These are phyloP conservation scores for Knufia fluminis DNA, from an alignment of 2,329 filamentous ascomycete species.

Conservation along the genomic window DNA sequence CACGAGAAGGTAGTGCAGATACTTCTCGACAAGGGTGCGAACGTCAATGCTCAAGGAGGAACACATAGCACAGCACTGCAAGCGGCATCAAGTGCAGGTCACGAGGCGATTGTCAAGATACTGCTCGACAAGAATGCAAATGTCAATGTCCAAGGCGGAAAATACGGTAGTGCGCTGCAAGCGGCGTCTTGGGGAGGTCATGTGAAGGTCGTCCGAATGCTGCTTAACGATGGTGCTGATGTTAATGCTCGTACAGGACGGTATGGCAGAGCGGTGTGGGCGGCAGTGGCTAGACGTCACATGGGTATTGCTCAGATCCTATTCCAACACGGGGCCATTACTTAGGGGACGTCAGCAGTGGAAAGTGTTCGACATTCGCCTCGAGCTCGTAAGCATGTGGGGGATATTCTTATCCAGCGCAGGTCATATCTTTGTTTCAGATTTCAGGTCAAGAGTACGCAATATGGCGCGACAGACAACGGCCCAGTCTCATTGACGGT, in stretches of 20 bases:
- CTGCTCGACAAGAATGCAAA: slow-evolving; percentile 20
- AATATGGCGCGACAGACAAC: too few relatives aligned
- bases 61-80: slow-evolving; percentile 24
- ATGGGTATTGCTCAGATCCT: slow-evolving; percentile 11
- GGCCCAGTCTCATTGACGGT: too few relatives aligned
- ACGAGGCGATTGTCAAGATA: slow-evolving; percentile 24
- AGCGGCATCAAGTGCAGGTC: slow-evolving; percentile 22
- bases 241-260: slow-evolving; percentile 13
- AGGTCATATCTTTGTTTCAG: too few relatives aligned
- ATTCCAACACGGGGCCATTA: slow-evolving; percentile 10
- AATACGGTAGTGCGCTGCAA: slow-evolving; percentile 10
- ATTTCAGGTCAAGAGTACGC: too few relatives aligned
- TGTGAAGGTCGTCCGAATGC: slow-evolving; percentile 14
- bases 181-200: slow-evolving; percentile 13
- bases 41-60: slow-evolving; percentile 16
- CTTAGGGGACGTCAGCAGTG: too few relatives aligned
- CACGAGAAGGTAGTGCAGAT: slow-evolving; percentile 15
- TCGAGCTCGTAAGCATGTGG: too few relatives aligned
- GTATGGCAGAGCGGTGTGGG: slow-evolving; percentile 13
- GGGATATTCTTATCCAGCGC: too few relatives aligned
- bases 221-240: slow-evolving; percentile 23
- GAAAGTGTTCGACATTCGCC: too few relatives aligned
- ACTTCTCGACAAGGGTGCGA: slow-evolving; percentile 19
- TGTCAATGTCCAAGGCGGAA: slow-evolving; percentile 7
- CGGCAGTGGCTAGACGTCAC: slow-evolving; percentile 7